Evolutionary conservation across 2,329 filamentous ascomycete species (phyloP), one percentile per base, ranked within the genome.

Genomic region (Epichloe typhina): DNA sequence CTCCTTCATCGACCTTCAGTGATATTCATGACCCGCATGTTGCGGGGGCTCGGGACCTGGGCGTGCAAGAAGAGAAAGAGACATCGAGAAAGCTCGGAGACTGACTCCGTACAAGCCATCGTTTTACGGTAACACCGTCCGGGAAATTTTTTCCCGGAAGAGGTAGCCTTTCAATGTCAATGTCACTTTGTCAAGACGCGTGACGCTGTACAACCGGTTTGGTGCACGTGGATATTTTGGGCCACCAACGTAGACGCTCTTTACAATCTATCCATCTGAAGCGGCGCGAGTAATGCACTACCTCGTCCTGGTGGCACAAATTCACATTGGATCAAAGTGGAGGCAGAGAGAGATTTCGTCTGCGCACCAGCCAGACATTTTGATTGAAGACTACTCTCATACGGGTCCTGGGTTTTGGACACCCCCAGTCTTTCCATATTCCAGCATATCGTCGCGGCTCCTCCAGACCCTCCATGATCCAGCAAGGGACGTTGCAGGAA

Each of bases 321-420:
- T 5, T 49, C 17, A 37, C 19, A 40, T 39, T 49, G 47, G 40
- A 15, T 40, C 7, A 37, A 36, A n/a, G 47, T 21, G 40, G 47
- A 49, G 47, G 42, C 40, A 6, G 11, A 37, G 39, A 38, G 33
- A 38, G 26, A 36, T 44, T 49, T 19, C 31, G 39, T 49, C 40
- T 44, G 31, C 37, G 47, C 47, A 37, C 39, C 26, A 38, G 31
- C 47, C 47, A 49, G 47, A 45, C 47, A 49, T 37, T 31, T 21
- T 43, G 39, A 45, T n/a, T 45, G 40, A 45, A 45, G 40, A 43
- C 17, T 49, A 44, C 33, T 13, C 19, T 40, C 2, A n/a, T 44
- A 12, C 26, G 35, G 17, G 17, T 38, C 17, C 9, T 26, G 7
- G 11, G 12, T 26, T 31, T 8, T 47, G 17, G 17, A 8, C 33